Percentiles rank a stretch among this genome's conserved stretches.
Evolutionary conservation across 345 rosid genomes (phyloP).

Genomic region (Turritis glabra): DNA sequence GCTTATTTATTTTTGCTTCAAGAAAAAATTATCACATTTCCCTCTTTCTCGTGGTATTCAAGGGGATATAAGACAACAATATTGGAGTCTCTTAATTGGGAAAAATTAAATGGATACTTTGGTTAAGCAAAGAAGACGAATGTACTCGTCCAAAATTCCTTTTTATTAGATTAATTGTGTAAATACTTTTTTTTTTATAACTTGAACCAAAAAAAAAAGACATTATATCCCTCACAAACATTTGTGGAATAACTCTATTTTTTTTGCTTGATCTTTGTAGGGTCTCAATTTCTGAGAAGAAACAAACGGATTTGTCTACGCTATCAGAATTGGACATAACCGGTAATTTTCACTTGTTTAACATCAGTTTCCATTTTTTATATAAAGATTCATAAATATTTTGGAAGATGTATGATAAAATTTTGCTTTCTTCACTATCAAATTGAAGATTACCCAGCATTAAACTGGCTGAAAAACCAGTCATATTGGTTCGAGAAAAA

Average conservation of each 20-base stretch:
- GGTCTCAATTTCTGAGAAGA: slow-evolving; percentile 32
- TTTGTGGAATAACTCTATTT: not conserved
- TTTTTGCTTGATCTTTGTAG: not conserved
- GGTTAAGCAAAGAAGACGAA: slow-evolving; percentile 31
- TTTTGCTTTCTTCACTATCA: not conserved
- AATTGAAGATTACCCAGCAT: slow-evolving; percentile 39
- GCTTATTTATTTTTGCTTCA: slow-evolving; percentile 15
- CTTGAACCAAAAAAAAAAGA: not conserved
- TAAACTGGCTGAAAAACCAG: slow-evolving; percentile 48
- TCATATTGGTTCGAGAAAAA: slow-evolving; percentile 43
- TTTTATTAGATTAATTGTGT: not conserved
- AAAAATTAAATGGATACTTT: slow-evolving; percentile 26
- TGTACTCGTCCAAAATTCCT: slow-evolving; percentile 1
- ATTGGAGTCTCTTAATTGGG: slow-evolving; percentile 3
- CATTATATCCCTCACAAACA: not conserved
- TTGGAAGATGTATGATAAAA: not conserved
- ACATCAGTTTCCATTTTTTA: not conserved
- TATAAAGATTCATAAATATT: not conserved
- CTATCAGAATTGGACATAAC: slow-evolving; percentile 27
- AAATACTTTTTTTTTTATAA: not conserved
- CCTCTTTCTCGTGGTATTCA: not conserved
- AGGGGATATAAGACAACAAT: slow-evolving; percentile 7
- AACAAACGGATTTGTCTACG: slow-evolving; percentile 3
- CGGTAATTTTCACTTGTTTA: slow-evolving; percentile 10
- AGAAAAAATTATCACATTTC: slow-evolving; percentile 4